Evolutionary conservation across 768 basidiomycete genomes (phyloP).

Genomic region (Lentinus brumalis): DNA sequence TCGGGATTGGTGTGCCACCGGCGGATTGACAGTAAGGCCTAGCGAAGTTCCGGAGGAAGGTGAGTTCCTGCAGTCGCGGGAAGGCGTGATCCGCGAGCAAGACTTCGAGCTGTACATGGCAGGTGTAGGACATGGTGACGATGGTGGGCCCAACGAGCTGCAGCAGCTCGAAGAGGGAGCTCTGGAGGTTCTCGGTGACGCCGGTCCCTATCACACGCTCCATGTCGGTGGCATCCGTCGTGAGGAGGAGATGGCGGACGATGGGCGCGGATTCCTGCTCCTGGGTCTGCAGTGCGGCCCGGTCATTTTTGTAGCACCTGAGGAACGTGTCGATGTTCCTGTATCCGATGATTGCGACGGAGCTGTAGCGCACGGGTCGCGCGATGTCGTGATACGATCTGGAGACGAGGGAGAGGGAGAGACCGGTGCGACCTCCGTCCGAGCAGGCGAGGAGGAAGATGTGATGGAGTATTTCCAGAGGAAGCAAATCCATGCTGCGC

Average conservation of each 20-base stretch:
- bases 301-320: background rate
- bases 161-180: too few relatives aligned
- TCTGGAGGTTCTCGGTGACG: too few relatives aligned
- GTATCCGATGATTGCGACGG: background rate
- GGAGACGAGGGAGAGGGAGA: background rate
- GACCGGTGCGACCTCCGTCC: background rate
- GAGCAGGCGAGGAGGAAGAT: background rate
- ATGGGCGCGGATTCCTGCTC: too few relatives aligned
- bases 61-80: background rate
- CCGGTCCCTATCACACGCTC: too few relatives aligned
- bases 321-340: background rate
- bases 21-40: too few relatives aligned
- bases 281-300: background rate
- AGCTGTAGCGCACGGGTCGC: background rate
- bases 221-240: too few relatives aligned
- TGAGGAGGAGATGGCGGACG: too few relatives aligned
- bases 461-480: background rate
- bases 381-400: background rate
- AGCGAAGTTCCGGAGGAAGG: background rate
- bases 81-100: background rate
- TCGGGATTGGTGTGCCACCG: too few relatives aligned
- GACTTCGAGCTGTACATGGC: background rate
- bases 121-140: too few relatives aligned
- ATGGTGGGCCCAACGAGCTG: background rate
- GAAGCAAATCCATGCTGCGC: background rate